Evolutionary conservation across 805 yeast genomes (phyloP).

Genomic region (Sugiyamaella boreocaroliniensis): DNA sequence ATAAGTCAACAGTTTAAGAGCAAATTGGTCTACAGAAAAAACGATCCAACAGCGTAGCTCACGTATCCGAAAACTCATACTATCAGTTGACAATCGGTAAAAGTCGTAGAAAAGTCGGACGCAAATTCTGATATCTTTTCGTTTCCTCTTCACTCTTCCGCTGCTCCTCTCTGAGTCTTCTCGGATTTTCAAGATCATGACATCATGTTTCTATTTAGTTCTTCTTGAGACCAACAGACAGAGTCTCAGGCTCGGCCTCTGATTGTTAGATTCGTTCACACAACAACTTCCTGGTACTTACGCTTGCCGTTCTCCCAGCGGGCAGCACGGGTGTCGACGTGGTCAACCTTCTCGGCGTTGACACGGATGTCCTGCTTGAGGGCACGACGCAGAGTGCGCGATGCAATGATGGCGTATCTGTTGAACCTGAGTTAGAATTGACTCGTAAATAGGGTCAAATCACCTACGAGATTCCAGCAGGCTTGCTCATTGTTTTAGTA

Average conservation of each 20-base stretch:
- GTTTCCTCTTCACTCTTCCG: not conserved
- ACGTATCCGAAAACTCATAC: too few species aligned
- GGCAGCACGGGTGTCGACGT: constrained; percentile 67
- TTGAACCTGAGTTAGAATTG: constrained; percentile 46
- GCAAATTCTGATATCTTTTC: too few species aligned
- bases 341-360: constrained; percentile 60
- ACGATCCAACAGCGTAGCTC: too few species aligned
- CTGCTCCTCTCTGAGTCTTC: not conserved
- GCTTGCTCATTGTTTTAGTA: constrained; percentile 20
- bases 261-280: not conserved
- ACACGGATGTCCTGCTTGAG: constrained; percentile 81
- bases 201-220: not conserved
- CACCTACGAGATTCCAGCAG: constrained; percentile 31
- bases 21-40: too few species aligned
- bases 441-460: not conserved
- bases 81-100: too few species aligned
- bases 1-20: too few species aligned
- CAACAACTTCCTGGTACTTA: constrained; percentile 10
- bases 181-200: not conserved
- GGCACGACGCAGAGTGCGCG: constrained; percentile 79
- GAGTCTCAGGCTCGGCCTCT: constrained; percentile 23
- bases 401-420: constrained; percentile 86
- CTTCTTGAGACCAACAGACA: constrained; percentile 15
- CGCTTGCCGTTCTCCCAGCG: constrained; percentile 60
- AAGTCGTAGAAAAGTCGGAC: too few species aligned